These are phyloP conservation scores for Phellinidium pouzarii DNA, from an alignment of 1,284 basidiomycete genomes.

Conservation along the genomic window DNA sequence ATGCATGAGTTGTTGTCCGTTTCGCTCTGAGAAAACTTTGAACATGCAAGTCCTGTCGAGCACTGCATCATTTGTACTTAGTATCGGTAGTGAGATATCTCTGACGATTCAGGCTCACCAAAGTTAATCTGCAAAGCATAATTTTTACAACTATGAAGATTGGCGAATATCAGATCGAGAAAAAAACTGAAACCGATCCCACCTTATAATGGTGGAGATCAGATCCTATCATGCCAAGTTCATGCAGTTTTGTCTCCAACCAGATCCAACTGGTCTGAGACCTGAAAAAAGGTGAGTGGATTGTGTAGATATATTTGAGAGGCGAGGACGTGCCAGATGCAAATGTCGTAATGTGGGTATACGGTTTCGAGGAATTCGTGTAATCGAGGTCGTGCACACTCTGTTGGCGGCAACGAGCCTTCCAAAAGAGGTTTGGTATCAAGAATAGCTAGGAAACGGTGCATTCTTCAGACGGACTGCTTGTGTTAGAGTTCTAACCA, in stretches of 20 bases:
- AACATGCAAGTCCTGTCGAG: slow-evolving; percentile 89
- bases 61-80: slow-evolving; percentile 38
- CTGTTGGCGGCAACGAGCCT: slow-evolving; percentile 67
- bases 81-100: slow-evolving; percentile 5
- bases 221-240: slow-evolving; percentile 78
- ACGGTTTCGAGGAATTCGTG: slow-evolving; percentile 79
- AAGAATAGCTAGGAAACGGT: slow-evolving; percentile 76
- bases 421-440: slow-evolving; percentile 78
- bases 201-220: slow-evolving; percentile 63
- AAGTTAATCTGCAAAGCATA: slow-evolving; percentile 43
- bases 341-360: slow-evolving; percentile 81
- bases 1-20: slow-evolving; percentile 73
- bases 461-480: too few relatives aligned
- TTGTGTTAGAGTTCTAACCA: too few relatives aligned
- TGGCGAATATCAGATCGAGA: neutral
- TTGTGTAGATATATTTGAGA: neutral
- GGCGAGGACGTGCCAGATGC: slow-evolving; percentile 54
- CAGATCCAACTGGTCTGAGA: slow-evolving; percentile 87
- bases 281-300: slow-evolving; percentile 33
- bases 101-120: slow-evolving; percentile 31
- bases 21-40: slow-evolving; percentile 70
- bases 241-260: slow-evolving; percentile 86
- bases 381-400: slow-evolving; percentile 77
- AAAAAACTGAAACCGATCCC: slow-evolving; percentile 17
- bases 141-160: neutral